Evolutionary conservation across 768 basidiomycete genomes (phyloP).

Genomic region (Cystobasidium ongulense): DNA sequence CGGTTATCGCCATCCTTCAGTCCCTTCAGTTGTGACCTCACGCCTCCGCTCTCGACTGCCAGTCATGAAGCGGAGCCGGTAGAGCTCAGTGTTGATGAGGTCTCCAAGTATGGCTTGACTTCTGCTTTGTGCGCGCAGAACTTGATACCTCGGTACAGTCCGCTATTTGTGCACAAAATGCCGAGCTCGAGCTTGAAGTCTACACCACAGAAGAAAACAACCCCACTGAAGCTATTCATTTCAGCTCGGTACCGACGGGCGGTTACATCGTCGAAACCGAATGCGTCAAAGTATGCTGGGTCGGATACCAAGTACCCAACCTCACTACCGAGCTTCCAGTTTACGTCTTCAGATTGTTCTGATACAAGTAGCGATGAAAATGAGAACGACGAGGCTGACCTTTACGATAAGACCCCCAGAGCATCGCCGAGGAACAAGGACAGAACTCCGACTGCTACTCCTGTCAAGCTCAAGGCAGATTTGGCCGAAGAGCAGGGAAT

Average conservation of each 20-base stretch:
- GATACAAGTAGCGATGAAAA: not conserved
- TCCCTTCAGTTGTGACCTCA: not conserved
- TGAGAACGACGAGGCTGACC: not conserved
- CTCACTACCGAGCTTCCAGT: not conserved
- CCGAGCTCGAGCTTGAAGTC: not conserved
- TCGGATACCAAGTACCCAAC: not conserved
- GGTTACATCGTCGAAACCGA: not conserved
- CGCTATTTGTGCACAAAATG: not conserved
- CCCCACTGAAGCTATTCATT: not conserved
- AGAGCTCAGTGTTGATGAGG: not conserved
- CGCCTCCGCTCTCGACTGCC: not conserved
- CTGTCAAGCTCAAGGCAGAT: not conserved
- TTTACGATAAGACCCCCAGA: not conserved
- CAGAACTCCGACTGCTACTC: not conserved
- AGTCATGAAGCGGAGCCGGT: not conserved
- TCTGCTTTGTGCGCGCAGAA: not conserved
- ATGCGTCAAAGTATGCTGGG: not conserved
- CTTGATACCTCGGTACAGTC: not conserved
- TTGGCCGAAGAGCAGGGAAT: not conserved
- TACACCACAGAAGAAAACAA: not conserved
- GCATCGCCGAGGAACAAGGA: not conserved
- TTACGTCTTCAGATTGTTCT: not conserved
- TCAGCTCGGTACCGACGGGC: not conserved
- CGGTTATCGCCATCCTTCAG: not conserved
- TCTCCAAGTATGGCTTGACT: not conserved